Percentiles rank a stretch among this genome's conserved stretches.
Conservation (phyloP, 495 filamentous ascomycete species). For the Talaromyces borbonicus region DNA sequence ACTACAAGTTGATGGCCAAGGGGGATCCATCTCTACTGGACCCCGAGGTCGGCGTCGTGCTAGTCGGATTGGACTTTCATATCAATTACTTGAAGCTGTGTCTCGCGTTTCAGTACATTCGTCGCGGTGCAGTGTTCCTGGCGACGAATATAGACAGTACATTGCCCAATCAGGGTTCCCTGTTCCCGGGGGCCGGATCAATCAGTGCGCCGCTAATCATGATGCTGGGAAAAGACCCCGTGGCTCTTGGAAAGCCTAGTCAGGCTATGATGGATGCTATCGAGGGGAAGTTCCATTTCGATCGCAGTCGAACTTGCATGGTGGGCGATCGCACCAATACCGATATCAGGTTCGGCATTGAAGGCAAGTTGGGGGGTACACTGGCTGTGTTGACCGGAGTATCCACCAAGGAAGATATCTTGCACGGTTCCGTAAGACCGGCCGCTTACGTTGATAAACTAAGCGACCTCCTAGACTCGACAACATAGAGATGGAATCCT, state of each 20-base stretch:
- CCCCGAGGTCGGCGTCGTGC: conserved; percentile 78
- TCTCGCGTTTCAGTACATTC: conserved; percentile 75
- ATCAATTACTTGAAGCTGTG: conserved; percentile 88
- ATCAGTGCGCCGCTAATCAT: conserved; percentile 69
- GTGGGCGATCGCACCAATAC: conserved; percentile 90
- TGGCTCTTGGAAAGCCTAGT: conserved; percentile 84
- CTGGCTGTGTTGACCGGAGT: conserved; percentile 89
- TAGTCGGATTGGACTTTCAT: conserved; percentile 85
- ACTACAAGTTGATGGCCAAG: conserved; percentile 66
- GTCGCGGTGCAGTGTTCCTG: conserved; percentile 74
- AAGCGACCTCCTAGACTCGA: conserved; percentile 53
- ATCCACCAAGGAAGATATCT: conserved; percentile 66
- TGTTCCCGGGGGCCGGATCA: conserved; percentile 89
- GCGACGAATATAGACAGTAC: conserved; percentile 90
- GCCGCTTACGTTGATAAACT: conserved; percentile 73
- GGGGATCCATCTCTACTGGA: conserved; percentile 60
- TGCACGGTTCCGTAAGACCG: conserved; percentile 61
- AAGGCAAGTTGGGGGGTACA: conserved; percentile 85
- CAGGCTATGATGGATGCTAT: conserved; percentile 99
- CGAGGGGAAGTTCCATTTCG: conserved; percentile 87
- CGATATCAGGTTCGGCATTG: conserved; percentile 90
- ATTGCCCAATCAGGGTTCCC: conserved; percentile 61
- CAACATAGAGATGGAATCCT: conserved; percentile 7
- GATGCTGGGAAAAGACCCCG: conserved; percentile 59
- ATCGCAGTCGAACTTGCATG: conserved; percentile 84